These are phyloP conservation scores for Naganishia onofrii DNA, from an alignment of 768 basidiomycete species.

Conservation along the genomic window DNA sequence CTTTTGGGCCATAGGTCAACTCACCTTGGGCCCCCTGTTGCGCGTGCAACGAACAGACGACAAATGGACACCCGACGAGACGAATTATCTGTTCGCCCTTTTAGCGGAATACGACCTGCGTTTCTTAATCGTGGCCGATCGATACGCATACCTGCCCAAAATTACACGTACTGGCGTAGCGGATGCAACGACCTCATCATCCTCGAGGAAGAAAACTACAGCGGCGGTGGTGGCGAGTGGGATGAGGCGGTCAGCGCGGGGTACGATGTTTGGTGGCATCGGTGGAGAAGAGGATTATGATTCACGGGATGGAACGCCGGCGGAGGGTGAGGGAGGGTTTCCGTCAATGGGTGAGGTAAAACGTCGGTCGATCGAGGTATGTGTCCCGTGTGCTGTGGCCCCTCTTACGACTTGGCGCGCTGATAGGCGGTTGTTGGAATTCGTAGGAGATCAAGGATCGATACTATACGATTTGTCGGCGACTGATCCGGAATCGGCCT, in stretches of 20 bases:
- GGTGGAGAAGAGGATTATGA: slow-evolving; percentile 1
- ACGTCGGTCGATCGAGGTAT: slow-evolving; percentile 26
- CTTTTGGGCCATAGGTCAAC: no score
- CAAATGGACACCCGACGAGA: slow-evolving; percentile 90
- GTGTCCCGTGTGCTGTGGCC: no score
- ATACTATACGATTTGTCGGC: slow-evolving; percentile 87
- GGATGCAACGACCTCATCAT: neutral
- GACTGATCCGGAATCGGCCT: slow-evolving; percentile 76
- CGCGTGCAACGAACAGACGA: slow-evolving; percentile 60
- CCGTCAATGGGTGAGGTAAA: slow-evolving; percentile 59
- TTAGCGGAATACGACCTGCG: slow-evolving; percentile 78
- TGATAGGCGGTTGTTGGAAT: slow-evolving; percentile 26
- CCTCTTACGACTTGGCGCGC: slow-evolving; percentile 26
- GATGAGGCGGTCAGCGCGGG: neutral
- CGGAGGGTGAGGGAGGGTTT: neutral
- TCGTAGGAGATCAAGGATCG: slow-evolving; percentile 82
- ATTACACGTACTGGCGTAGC: neutral
- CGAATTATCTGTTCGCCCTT: slow-evolving; percentile 81
- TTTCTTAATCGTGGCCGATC: slow-evolving; percentile 85
- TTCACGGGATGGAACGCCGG: slow-evolving; percentile 54
- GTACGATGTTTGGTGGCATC: neutral
- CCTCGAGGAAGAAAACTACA: neutral
- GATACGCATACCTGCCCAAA: slow-evolving; percentile 65
- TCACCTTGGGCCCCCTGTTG: no score
- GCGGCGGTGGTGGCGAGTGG: neutral